Base-by-base conservation (phyloP, 768 basidiomycete species). In the Rhizopogon sp. region DNA sequence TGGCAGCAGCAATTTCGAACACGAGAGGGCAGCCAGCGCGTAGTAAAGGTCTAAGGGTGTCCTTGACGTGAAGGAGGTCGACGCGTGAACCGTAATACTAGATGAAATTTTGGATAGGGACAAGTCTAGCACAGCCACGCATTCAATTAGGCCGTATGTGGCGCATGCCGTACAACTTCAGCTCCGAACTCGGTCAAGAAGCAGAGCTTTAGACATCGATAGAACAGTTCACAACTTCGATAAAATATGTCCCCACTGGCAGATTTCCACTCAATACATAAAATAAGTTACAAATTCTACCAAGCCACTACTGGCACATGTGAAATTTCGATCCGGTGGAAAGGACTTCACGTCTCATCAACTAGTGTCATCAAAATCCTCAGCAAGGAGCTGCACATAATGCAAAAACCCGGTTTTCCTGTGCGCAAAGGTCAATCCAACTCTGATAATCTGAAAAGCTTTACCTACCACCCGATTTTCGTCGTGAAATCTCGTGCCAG, bases 341-440 rank as follows among this genome's bases (percentile, higher is more conserved):
- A 25, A 46, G 29, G 11, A 46, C 46, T 22, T 35, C 33, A 47
- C 35, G 2, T 7, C 31, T 17, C 31, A 33, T 47, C 33, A 49
- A 8, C 20, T 16, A 5, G 46, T 22, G 5, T 14, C 3, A 16
- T 63, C 63, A 53, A 75, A 74, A 45, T 75, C 72, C 45, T 74
- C 73, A 1, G 65, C 63, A 25, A 72, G 67, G 29, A 75, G 58
- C 16, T 74, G 74, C 1, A 74, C 72, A 41, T 75, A 75, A 55
- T 69, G 67, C 43, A 74, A 54, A 52, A 69, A 75, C 14, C 73
- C 74, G 14, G 66, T 66, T 52, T 65, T 66, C n/a, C 74, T 75
- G 22, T 13, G 10, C 2, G 14, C 35, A 13, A 37, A 37, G 4
- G 10, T 14, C 29, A 54, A 25, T 28, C 20, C 22, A 5, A 52